These are phyloP conservation scores for Coemansia aciculifera DNA, from an alignment of 192 early-diverging fungal genomes.

Conservation along the genomic window DNA sequence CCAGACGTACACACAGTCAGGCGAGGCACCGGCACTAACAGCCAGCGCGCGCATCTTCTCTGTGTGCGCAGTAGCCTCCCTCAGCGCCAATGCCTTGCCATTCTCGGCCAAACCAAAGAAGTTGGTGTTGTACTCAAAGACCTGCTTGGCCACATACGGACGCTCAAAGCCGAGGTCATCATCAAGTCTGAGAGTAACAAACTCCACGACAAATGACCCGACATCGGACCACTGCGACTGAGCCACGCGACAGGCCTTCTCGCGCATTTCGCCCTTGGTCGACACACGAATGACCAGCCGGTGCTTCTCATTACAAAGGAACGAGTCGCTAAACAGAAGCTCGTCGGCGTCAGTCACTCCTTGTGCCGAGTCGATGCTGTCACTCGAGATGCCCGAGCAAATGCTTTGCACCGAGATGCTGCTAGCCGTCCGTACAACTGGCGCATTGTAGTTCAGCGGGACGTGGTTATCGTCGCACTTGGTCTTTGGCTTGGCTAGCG, in stretches of 20 bases:
- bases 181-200: conserved; percentile 23
- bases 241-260: conserved; percentile 20
- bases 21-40: conserved; percentile 11
- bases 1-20: conserved; percentile 47
- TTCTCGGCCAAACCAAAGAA: conserved; percentile 46
- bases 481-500: conserved; percentile 17
- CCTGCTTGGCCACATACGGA: conserved; percentile 13
- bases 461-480: conserved; percentile 15
- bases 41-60: conserved; percentile 28
- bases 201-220: conserved; percentile 30
- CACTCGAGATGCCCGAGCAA: conserved; percentile 28
- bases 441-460: conserved; percentile 22
- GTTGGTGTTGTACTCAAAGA: conserved; percentile 49
- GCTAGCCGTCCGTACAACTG: conserved; percentile 43
- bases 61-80: conserved; percentile 24
- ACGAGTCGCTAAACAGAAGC: conserved; percentile 43
- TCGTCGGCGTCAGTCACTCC: conserved; percentile 15
- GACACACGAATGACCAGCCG: conserved; percentile 37
- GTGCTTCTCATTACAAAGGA: conserved; percentile 48
- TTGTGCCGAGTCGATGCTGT: conserved; percentile 1
- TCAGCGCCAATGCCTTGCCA: conserved; percentile 31
- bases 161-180: conserved; percentile 36
- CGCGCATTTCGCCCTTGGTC: conserved; percentile 11
- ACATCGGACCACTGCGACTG: conserved; percentile 40
- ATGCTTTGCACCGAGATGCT: conserved; percentile 54